phyloP scores from a whole-genome alignment of 2,329 filamentous ascomycete genomes.

The Rutstroemia sp. region DNA sequence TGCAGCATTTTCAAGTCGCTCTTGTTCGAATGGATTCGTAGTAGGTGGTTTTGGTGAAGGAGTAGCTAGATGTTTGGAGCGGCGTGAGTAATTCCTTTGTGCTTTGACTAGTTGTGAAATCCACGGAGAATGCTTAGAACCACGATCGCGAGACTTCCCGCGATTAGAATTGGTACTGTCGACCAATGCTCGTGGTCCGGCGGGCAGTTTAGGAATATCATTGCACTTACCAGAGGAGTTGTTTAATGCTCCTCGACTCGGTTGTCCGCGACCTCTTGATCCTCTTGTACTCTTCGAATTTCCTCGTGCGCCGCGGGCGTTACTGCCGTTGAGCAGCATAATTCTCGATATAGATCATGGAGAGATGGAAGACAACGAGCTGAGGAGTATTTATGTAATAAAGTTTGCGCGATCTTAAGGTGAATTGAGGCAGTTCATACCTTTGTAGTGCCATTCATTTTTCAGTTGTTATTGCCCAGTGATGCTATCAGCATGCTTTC shows the following conservation, averaged over 20 bases:
- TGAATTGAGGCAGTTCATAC: not conserved
- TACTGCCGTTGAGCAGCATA: constrained; percentile 25
- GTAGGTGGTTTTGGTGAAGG: constrained; percentile 11
- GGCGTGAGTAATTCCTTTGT: constrained; percentile 2
- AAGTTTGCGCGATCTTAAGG: not conserved
- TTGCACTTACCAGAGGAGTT: constrained; percentile 27
- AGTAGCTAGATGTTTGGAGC: constrained; percentile 12
- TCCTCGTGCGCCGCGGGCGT: constrained; percentile 23
- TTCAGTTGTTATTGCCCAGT: not conserved
- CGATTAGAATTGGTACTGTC: constrained; percentile 13
- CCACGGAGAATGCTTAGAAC: constrained; percentile 15
- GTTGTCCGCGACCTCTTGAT: constrained; percentile 26
- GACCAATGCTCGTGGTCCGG: constrained; percentile 9
- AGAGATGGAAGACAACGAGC: constrained; percentile 15
- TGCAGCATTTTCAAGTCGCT: constrained; percentile 29
- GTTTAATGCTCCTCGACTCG: constrained; percentile 27
- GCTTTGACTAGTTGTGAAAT: not conserved
- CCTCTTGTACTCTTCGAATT: constrained; percentile 24
- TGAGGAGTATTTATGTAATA: constrained; percentile 14
- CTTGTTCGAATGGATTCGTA: constrained; percentile 25
- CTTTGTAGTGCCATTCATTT: not conserved
- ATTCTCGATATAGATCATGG: constrained; percentile 27
- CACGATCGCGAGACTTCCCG: constrained; percentile 10
- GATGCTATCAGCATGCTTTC: not conserved
- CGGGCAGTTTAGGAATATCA: constrained; percentile 10